Percentiles rank a stretch among this genome's conserved stretches.
phyloP scores from a whole-genome alignment of 164 flowering plant genomes.

The Protea cynaroides region DNA sequence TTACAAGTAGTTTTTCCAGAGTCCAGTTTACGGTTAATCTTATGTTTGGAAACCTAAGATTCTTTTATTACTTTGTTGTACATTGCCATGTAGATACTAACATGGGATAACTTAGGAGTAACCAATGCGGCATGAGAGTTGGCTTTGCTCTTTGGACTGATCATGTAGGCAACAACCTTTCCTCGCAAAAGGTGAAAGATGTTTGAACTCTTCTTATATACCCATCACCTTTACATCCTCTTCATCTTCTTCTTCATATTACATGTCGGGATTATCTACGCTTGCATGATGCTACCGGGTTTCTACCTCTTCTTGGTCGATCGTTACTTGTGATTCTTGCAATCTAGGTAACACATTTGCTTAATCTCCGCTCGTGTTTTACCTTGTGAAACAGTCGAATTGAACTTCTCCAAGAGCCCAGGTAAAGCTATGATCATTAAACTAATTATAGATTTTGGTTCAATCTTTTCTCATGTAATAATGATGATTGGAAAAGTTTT shows the following conservation, averaged over 20 bases:
- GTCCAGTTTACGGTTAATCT: too few species aligned
- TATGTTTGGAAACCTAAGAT: too few species aligned
- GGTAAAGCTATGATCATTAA: slow-evolving; percentile 26
- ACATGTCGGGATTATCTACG: slow-evolving; percentile 55
- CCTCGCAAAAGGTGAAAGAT: slow-evolving; percentile 47
- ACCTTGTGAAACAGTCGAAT: slow-evolving; percentile 63
- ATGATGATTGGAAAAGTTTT: too few species aligned
- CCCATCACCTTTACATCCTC: slow-evolving; percentile 65
- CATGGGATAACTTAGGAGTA: slow-evolving; percentile 24
- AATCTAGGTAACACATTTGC: slow-evolving; percentile 49
- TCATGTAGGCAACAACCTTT: slow-evolving; percentile 59
- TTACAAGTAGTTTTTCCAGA: too few species aligned
- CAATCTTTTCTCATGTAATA: not conserved
- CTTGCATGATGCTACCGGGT: slow-evolving; percentile 69
- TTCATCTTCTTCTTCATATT: slow-evolving; percentile 66
- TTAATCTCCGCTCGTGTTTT: slow-evolving; percentile 56
- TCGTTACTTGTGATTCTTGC: slow-evolving; percentile 69
- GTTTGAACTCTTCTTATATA: slow-evolving; percentile 84
- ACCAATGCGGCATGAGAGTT: slow-evolving; percentile 76
- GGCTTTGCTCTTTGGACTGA: slow-evolving; percentile 42
- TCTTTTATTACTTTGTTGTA: too few species aligned
- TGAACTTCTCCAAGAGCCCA: slow-evolving; percentile 65
- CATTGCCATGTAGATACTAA: slow-evolving; percentile 51
- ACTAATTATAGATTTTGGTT: too few species aligned
- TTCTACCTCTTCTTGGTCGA: slow-evolving; percentile 80